phyloP scores from a whole-genome alignment of 345 rosid species.

The Dipteronia dyeriana region DNA sequence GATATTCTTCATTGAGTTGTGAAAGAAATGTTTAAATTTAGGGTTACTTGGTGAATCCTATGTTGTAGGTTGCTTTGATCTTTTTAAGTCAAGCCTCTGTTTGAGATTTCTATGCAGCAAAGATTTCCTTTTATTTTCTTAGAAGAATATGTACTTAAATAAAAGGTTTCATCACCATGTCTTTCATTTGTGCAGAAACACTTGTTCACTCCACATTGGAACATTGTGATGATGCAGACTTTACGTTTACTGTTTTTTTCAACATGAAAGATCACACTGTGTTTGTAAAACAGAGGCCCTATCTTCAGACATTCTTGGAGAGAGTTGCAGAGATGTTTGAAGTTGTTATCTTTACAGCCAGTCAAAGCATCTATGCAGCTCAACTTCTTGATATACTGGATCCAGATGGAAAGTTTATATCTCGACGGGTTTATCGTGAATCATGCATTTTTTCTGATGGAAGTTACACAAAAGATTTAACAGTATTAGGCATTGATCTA shows the following conservation, averaged over 20 bases:
- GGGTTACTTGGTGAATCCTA: not conserved
- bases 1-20: not conserved
- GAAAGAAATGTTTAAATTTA: not conserved
- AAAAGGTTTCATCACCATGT: conserved; percentile 14
- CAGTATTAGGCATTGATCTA: conserved; percentile 88
- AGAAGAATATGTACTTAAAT: not conserved
- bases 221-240: conserved; percentile 72
- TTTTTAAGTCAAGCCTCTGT: not conserved
- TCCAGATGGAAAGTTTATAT: conserved; percentile 69
- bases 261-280: conserved; percentile 86
- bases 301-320: conserved; percentile 76
- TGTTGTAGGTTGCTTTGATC: not conserved
- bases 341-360: conserved; percentile 88
- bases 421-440: conserved; percentile 81
- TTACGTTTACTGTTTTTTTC: conserved; percentile 81
- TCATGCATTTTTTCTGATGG: conserved; percentile 86
- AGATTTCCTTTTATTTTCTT: not conserved
- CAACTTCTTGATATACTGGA: conserved; percentile 84
- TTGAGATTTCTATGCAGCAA: conserved; percentile 2
- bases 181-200: conserved; percentile 63
- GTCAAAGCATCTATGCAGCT: conserved; percentile 88
- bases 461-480: conserved; percentile 91
- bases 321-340: conserved; percentile 87
- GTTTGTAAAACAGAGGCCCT: conserved; percentile 87
- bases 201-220: conserved; percentile 89